These are phyloP conservation scores for Alternaria arborescens DNA, from an alignment of 2,329 filamentous ascomycete genomes.

Conservation along the genomic window DNA sequence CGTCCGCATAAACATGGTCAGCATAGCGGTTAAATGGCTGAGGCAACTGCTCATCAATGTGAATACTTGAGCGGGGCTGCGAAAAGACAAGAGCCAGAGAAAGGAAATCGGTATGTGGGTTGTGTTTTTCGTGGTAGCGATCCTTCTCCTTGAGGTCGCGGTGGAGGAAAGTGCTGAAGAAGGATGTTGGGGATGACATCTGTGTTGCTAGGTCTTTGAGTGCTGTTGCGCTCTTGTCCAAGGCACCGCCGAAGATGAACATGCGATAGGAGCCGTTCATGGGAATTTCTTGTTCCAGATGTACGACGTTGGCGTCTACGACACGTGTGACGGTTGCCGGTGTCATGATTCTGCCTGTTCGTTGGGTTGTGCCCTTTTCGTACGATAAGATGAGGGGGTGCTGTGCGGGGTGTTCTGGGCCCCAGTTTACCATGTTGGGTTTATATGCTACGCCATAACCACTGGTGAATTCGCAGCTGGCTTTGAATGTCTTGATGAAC, in stretches of 20 bases:
- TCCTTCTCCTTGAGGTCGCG: slow-evolving; percentile 62
- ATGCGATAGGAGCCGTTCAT: slow-evolving; percentile 88
- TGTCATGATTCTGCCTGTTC: slow-evolving; percentile 77
- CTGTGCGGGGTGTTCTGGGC: slow-evolving; percentile 72
- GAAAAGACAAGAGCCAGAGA: slow-evolving; percentile 81
- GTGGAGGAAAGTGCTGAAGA: slow-evolving; percentile 73
- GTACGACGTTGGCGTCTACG: slow-evolving; percentile 86
- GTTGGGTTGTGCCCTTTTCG: slow-evolving; percentile 64
- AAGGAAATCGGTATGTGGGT: slow-evolving; percentile 85
- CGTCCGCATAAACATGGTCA: slow-evolving; percentile 86
- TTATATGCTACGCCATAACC: slow-evolving; percentile 90
- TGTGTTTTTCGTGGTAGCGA: slow-evolving; percentile 78
- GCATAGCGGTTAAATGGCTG: slow-evolving; percentile 75
- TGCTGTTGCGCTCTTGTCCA: slow-evolving; percentile 65
- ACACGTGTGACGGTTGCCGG: slow-evolving; percentile 86
- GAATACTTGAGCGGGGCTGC: slow-evolving; percentile 70
- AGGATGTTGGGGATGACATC: slow-evolving; percentile 72
- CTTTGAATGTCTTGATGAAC: slow-evolving; percentile 91
- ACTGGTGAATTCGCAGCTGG: slow-evolving; percentile 88
- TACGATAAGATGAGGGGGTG: slow-evolving; percentile 74
- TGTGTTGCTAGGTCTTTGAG: slow-evolving; percentile 74
- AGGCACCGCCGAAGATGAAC: slow-evolving; percentile 83
- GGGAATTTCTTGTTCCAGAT: slow-evolving; percentile 88
- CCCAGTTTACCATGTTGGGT: slow-evolving; percentile 86
- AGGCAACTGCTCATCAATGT: slow-evolving; percentile 76